phyloP scores from a whole-genome alignment of 129 eudicot genomes.

The Logfia minima region DNA sequence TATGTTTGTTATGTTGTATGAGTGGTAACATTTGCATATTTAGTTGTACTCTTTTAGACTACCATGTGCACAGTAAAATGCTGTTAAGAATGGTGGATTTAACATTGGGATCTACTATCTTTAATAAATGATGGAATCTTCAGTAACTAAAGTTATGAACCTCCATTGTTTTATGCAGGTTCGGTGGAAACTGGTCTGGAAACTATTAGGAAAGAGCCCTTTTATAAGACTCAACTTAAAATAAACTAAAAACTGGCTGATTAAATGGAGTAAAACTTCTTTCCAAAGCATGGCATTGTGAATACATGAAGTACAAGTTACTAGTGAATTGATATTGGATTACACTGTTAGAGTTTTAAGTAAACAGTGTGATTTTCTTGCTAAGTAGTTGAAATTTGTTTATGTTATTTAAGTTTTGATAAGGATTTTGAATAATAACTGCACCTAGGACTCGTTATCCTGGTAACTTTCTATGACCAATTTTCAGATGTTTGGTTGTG shows the following conservation, averaged over 20 bases:
- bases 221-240: conserved; percentile 21
- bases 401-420: background rate
- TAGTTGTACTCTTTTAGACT: background rate
- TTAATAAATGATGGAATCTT: conserved; percentile 32
- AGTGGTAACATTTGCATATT: conserved; percentile 3
- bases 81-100: conserved; percentile 24
- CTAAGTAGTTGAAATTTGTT: background rate
- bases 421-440: background rate
- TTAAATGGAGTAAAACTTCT: background rate
- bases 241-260: background rate
- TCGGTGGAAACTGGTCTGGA: conserved; percentile 21
- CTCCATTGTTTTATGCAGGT: conserved; percentile 18
- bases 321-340: background rate
- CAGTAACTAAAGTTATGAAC: conserved; percentile 29
- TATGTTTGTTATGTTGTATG: background rate
- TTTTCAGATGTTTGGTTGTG: too few species aligned
- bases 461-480: background rate
- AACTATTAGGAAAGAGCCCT: conserved; percentile 22
- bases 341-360: background rate
- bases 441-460: background rate
- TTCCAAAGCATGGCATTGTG: background rate
- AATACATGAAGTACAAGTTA: conserved; percentile 5
- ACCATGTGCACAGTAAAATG: conserved; percentile 28
- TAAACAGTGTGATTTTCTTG: background rate
- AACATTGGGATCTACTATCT: conserved; percentile 31